Evolutionary conservation across 1,284 basidiomycete species (phyloP).

Genomic region (Austroboletus olivaceoglutinosus): DNA sequence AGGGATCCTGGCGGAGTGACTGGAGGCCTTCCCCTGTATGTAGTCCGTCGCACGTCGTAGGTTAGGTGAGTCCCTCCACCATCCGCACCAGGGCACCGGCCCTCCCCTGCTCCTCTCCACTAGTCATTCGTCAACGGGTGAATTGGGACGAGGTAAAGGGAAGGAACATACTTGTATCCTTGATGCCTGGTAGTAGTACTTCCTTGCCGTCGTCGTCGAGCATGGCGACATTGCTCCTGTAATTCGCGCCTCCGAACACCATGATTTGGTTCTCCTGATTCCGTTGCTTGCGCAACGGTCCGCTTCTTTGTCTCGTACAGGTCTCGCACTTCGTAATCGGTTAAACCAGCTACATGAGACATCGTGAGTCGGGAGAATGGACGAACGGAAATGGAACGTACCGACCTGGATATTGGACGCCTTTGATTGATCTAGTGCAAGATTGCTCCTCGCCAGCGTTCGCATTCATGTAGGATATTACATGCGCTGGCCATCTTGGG

Average conservation of each 20-base stretch:
- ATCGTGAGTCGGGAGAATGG: background rate
- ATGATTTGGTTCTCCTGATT: slow-evolving; percentile 99
- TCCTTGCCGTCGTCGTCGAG: slow-evolving; percentile 92
- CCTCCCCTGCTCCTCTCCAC: too few relatives aligned
- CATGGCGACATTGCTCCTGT: slow-evolving; percentile 88
- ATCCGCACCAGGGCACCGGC: too few relatives aligned
- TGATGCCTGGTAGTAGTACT: slow-evolving; percentile 88
- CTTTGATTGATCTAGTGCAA: slow-evolving; percentile 90
- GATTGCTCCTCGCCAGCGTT: slow-evolving; percentile 95
- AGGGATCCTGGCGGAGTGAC: too few relatives aligned
- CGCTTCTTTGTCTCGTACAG: slow-evolving; percentile 97
- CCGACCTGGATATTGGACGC: slow-evolving; percentile 97
- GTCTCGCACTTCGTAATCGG: slow-evolving; percentile 92
- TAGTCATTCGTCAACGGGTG: too few relatives aligned
- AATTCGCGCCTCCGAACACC: slow-evolving; percentile 93
- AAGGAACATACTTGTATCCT: slow-evolving; percentile 40
- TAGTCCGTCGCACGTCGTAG: too few relatives aligned
- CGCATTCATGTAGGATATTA: too few relatives aligned
- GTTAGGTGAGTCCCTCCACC: too few relatives aligned
- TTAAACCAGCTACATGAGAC: slow-evolving; percentile 69
- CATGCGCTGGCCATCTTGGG: slow-evolving; percentile 89
- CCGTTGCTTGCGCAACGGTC: slow-evolving; percentile 88
- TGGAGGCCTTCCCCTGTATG: too few relatives aligned
- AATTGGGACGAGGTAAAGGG: too few relatives aligned
- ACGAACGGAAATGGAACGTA: slow-evolving; percentile 41